phyloP scores from a whole-genome alignment of 2,329 filamentous ascomycete species.

The Aspergillus glaucus region DNA sequence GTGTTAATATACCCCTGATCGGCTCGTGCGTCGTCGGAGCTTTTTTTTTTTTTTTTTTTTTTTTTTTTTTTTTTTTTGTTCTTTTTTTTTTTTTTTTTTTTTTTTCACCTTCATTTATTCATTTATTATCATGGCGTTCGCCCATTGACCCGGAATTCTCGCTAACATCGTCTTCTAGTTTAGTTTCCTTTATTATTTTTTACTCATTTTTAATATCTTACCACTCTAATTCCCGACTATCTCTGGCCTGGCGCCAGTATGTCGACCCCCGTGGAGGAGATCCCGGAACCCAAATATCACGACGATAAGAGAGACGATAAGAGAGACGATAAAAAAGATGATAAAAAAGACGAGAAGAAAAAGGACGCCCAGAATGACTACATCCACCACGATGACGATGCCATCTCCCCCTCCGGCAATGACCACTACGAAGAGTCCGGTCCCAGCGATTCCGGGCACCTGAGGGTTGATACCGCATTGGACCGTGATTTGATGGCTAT shows the following conservation, averaged over 20 bases:
- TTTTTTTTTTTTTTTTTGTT: not conserved
- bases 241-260: constrained; percentile 22
- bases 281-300: constrained; percentile 17
- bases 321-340: not conserved
- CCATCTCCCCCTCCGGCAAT: constrained; percentile 24
- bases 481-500: constrained; percentile 10
- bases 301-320: constrained; percentile 18
- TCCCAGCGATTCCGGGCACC: constrained; percentile 6
- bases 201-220: not conserved
- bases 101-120: not conserved
- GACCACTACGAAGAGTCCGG: constrained; percentile 20
- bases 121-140: not conserved
- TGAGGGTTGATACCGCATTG: constrained; percentile 23
- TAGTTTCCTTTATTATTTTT: not conserved
- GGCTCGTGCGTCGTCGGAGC: not conserved
- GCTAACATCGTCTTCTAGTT: not conserved
- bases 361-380: not conserved
- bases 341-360: not conserved
- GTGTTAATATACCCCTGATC: not conserved
- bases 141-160: no score
- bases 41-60: not conserved
- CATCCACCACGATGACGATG: constrained; percentile 11
- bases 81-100: not conserved
- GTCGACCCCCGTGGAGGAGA: constrained; percentile 30
- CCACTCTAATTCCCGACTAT: not conserved